Conservation (phyloP, 352 stramenopile genomes). For the Thalassiosira sp. region DNA sequence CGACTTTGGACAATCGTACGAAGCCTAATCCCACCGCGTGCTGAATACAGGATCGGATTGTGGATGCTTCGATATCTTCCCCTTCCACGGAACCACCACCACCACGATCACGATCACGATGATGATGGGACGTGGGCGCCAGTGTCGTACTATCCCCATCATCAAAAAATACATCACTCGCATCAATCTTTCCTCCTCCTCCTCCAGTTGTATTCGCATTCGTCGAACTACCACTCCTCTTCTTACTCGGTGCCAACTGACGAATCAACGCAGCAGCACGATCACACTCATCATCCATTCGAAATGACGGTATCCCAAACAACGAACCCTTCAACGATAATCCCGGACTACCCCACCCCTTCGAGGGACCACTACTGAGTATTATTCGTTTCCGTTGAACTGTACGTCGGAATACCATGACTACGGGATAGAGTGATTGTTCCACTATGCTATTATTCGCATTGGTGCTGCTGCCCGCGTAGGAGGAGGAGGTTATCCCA, state of each 20-base stretch:
- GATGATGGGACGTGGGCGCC: no score
- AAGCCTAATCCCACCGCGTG: conserved; percentile 76
- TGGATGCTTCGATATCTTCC: conserved; percentile 67
- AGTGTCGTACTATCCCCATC: conserved; percentile 18
- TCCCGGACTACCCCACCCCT: conserved; percentile 38
- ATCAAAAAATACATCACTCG: no score
- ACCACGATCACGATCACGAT: conserved; percentile 9
- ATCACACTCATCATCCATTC: conserved; percentile 83
- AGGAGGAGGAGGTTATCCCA: no score
- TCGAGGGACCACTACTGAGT: conserved; percentile 19
- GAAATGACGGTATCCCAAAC: conserved; percentile 63
- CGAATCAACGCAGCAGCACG: conserved; percentile 69
- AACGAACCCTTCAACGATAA: conserved; percentile 43
- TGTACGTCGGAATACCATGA: conserved; percentile 78
- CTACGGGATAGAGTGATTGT: conserved; percentile 61
- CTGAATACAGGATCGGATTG: conserved; percentile 76
- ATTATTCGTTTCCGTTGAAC: conserved; percentile 59
- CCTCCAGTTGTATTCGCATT: no score
- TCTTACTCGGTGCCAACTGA: conserved; percentile 53
- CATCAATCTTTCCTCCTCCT: background rate
- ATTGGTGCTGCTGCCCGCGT: background rate
- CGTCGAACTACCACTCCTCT: no score
- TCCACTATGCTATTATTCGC: conserved; percentile 21
- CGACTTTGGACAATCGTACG: conserved; percentile 77
- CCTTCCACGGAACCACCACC: background rate